A percentile compares a stretch with the other conserved stretches of the same genome.
phyloP scores from a whole-genome alignment of 768 basidiomycete species.

The Lactarius tabidus region DNA sequence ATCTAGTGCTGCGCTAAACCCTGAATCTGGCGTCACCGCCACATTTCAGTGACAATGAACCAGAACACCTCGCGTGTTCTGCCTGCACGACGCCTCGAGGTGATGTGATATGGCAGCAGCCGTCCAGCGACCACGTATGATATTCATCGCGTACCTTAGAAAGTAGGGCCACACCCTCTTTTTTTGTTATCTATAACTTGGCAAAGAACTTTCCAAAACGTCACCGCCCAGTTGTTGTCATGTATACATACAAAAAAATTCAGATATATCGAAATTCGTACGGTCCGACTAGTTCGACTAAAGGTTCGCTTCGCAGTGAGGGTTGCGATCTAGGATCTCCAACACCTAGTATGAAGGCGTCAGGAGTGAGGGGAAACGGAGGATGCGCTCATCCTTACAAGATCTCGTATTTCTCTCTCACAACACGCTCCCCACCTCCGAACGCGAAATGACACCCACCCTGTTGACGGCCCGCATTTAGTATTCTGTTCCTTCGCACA shows the following conservation, averaged over 20 bases:
- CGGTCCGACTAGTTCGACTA: not conserved
- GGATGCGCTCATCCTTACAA: conserved; percentile 33
- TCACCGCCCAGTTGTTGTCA: too few relatives aligned
- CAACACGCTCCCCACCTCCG: conserved; percentile 33
- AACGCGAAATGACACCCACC: conserved; percentile 10
- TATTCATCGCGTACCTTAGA: not conserved
- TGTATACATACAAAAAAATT: not conserved
- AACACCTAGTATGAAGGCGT: conserved; percentile 33
- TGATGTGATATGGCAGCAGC: conserved; percentile 27
- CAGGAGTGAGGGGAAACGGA: conserved; percentile 1
- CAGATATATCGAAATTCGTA: not conserved
- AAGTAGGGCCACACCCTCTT: not conserved
- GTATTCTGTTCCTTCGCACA: conserved; percentile 33
- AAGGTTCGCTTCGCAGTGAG: not conserved
- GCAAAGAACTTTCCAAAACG: not conserved
- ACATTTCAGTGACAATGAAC: conserved; percentile 45
- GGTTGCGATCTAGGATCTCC: conserved; percentile 26
- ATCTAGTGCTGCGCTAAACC: not conserved
- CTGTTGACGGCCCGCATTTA: not conserved
- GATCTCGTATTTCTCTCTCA: conserved; percentile 41
- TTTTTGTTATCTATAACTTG: not conserved
- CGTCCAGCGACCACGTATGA: conserved; percentile 8
- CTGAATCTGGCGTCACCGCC: conserved; percentile 8
- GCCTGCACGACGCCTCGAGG: conserved; percentile 56
- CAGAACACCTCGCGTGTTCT: conserved; percentile 54